A percentile compares a stretch with the other conserved stretches of the same genome.
Conservation (phyloP, 805 yeast genomes). For the Hemisphaericaspora nanyangensis region DNA sequence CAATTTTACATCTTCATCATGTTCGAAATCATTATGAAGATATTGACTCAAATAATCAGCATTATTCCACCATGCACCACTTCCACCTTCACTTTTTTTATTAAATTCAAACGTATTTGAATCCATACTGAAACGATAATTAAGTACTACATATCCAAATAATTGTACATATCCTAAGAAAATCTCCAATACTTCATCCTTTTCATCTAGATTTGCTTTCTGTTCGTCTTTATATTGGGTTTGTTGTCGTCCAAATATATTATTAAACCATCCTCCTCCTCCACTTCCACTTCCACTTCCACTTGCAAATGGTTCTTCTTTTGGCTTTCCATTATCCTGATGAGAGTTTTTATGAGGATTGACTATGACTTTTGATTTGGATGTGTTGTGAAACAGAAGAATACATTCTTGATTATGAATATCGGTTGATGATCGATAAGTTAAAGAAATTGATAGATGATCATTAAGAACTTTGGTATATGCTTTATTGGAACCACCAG, state of each 20-base stretch:
- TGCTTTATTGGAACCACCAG: constrained; percentile 1
- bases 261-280: constrained; percentile 14
- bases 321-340: neutral
- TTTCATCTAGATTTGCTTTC: neutral
- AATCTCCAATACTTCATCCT: constrained; percentile 10
- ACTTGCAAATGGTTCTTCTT: neutral
- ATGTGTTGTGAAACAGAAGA: constrained; percentile 19
- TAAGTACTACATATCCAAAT: constrained; percentile 36
- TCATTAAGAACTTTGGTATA: constrained; percentile 20
- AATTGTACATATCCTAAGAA: constrained; percentile 37
- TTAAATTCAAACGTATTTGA: constrained; percentile 9
- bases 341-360: constrained; percentile 7
- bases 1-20: constrained; percentile 22
- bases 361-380: constrained; percentile 9
- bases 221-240: neutral
- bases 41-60: constrained; percentile 29
- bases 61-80: constrained; percentile 33
- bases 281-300: neutral
- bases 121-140: constrained; percentile 27
- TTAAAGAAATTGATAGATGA: constrained; percentile 17
- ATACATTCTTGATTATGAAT: constrained; percentile 14
- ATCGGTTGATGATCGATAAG: constrained; percentile 9
- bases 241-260: constrained; percentile 10
- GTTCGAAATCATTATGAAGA: constrained; percentile 14
- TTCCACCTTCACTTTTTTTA: constrained; percentile 8